Evolutionary conservation across 1,284 basidiomycete species (phyloP).

Genomic region (Ceratobasidium sp.): DNA sequence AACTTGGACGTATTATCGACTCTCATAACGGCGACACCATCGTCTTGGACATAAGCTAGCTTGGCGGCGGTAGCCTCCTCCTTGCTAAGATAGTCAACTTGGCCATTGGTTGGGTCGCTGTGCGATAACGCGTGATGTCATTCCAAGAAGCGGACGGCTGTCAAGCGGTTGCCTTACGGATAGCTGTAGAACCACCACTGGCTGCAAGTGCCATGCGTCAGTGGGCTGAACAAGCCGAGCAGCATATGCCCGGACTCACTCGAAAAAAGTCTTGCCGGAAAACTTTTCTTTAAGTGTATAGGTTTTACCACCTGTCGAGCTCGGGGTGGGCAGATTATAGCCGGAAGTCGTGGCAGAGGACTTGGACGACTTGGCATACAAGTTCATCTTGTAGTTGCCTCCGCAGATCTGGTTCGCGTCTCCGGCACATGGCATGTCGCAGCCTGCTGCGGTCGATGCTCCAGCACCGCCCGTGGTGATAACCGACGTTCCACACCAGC

Average conservation of each 20-base stretch:
- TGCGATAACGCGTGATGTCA: conserved; percentile 67
- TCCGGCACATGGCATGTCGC: conserved; percentile 36
- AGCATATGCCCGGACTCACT: conserved; percentile 48
- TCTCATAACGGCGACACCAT: conserved; percentile 32
- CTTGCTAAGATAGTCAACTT: conserved; percentile 36
- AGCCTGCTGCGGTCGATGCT: conserved; percentile 1
- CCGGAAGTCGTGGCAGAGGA: conserved; percentile 4
- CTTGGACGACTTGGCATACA: conserved; percentile 18
- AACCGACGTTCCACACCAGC: conserved; percentile 33
- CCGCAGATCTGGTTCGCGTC: conserved; percentile 31
- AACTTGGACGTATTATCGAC: conserved; percentile 36
- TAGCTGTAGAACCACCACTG: conserved; percentile 34
- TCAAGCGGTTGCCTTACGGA: conserved; percentile 26
- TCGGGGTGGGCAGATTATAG: background rate
- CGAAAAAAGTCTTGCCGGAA: conserved; percentile 57
- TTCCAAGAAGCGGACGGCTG: background rate
- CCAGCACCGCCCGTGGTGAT: conserved; percentile 6
- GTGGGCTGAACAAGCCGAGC: conserved; percentile 9
- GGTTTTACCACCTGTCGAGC: conserved; percentile 34
- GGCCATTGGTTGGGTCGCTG: conserved; percentile 38
- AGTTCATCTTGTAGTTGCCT: conserved; percentile 33
- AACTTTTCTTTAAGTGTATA: conserved; percentile 57
- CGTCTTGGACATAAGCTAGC: conserved; percentile 48
- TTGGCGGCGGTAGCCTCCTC: conserved; percentile 13
- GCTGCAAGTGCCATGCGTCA: conserved; percentile 1